phyloP scores from a whole-genome alignment of 2,329 filamentous ascomycete species.

The Alternaria longipes region DNA sequence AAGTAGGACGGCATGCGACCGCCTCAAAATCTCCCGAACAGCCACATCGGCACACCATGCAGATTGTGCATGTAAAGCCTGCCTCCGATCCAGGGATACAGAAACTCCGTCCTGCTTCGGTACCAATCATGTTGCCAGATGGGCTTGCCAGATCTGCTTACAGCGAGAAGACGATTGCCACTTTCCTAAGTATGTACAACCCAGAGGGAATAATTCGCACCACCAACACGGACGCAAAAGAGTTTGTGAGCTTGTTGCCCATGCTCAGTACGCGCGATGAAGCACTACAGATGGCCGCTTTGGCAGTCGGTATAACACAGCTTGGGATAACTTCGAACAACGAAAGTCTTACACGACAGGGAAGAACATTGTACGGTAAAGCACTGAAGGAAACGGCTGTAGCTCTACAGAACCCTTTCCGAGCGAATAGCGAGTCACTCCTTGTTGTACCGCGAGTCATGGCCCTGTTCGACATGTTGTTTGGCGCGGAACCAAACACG shows the following conservation, averaged over 20 bases:
- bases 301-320: conserved; percentile 37
- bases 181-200: conserved; percentile 35
- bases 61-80: conserved; percentile 8
- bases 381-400: conserved; percentile 34
- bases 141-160: conserved; percentile 35
- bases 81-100: not conserved
- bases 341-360: conserved; percentile 26
- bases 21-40: conserved; percentile 7
- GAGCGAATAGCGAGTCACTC: conserved; percentile 33
- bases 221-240: conserved; percentile 19
- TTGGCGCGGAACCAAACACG: conserved; percentile 33
- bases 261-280: conserved; percentile 32
- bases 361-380: conserved; percentile 36
- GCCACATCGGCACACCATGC: conserved; percentile 8
- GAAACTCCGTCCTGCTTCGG: not conserved
- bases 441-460: conserved; percentile 38
- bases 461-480: conserved; percentile 42
- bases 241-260: conserved; percentile 28
- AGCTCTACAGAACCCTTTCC: conserved; percentile 28
- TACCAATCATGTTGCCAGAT: conserved; percentile 19
- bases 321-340: conserved; percentile 32
- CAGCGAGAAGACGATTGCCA: conserved; percentile 30
- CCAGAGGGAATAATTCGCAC: conserved; percentile 15
- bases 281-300: conserved; percentile 34
- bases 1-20: conserved; percentile 3